Evolutionary conservation across 345 rosid species (phyloP), one percentile per base, ranked within the genome.

Genomic region (Lepidium africanum): DNA sequence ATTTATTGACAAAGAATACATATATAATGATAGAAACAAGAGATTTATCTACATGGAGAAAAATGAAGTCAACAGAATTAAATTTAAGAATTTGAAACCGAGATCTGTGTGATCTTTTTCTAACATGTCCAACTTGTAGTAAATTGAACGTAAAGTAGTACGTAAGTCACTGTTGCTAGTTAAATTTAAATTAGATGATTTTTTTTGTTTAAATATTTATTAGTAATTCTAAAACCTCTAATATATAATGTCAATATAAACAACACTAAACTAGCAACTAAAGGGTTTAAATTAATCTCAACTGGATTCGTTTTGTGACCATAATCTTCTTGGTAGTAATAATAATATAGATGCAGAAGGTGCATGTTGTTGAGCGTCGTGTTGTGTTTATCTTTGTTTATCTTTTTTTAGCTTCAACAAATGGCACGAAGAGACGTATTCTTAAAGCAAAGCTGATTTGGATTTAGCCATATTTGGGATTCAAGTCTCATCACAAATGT

Each of bases 311-410:
- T n/a, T n/a, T 40, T 2, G 13, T 25, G 27, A 9, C 51, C 27
- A 47, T 19, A 19, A 19, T 19, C 32, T 2, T 10, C 32, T 19
- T 48, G n/a, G 17, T 9, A 9, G 10, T 16, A 17, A 17, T 16
- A 53, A 7, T 54, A 19, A 56, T 23, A 23, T 23, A 59, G 51
- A 40, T 67, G 16, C 25, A 38, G 27, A 49, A 38, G 27, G 3
- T 68, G n/a, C 32, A 58, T 12, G 50, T 69, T 15, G 58, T 58
- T 58, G 59, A 37, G 50, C 35, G 36, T 59, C 59, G 51, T 49
- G 13, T 30, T 48, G 15, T 68, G 48, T 51, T 15, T 30, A n/a
- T 16, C 17, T 13, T 17, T 33, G 3, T 21, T 1, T 21, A 1
- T 21, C 23, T 21, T 21, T 11, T 16, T 30, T 27, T 5, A 27